phyloP scores from a whole-genome alignment of 371 early-diverging fungal genomes.

The Syncephalastrum contaminatum region DNA sequence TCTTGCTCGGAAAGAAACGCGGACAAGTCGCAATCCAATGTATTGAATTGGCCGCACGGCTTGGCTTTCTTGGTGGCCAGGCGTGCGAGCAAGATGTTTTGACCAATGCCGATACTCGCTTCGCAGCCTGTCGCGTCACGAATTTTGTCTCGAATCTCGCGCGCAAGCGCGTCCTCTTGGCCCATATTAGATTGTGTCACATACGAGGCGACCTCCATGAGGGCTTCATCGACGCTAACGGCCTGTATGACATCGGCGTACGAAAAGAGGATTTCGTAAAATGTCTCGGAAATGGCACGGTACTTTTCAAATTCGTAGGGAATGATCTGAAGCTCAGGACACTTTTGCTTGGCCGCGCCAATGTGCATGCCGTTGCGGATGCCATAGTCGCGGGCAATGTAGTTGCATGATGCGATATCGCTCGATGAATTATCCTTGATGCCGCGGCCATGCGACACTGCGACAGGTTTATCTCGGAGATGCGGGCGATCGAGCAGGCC shows the following conservation, averaged over 20 bases:
- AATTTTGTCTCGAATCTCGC: slow-evolving; percentile 38
- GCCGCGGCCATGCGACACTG: slow-evolving; percentile 40
- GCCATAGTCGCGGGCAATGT: slow-evolving; percentile 71
- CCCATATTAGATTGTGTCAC: slow-evolving; percentile 32
- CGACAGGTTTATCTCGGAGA: slow-evolving; percentile 58
- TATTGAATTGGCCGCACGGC: slow-evolving; percentile 65
- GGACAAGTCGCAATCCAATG: no score
- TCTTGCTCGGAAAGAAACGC: slow-evolving; percentile 37
- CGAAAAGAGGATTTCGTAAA: slow-evolving; percentile 68
- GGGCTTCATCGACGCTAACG: slow-evolving; percentile 79
- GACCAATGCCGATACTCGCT: slow-evolving; percentile 75
- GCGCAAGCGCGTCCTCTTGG: slow-evolving; percentile 31
- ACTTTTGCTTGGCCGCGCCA: slow-evolving; percentile 55
- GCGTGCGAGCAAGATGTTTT: slow-evolving; percentile 73
- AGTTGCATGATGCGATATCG: slow-evolving; percentile 74
- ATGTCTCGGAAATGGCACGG: slow-evolving; percentile 58
- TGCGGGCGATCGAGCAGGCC: slow-evolving; percentile 70
- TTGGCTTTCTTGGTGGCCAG: slow-evolving; percentile 83
- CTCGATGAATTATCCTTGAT: slow-evolving; percentile 33
- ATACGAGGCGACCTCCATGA: slow-evolving; percentile 67
- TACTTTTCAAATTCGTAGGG: slow-evolving; percentile 85
- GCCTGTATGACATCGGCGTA: slow-evolving; percentile 75
- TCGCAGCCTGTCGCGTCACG: slow-evolving; percentile 60
- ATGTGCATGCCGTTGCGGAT: slow-evolving; percentile 73
- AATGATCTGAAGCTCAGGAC: slow-evolving; percentile 63